phyloP scores from a whole-genome alignment of 2,329 filamentous ascomycete species.

The Aspergillus sp. region DNA sequence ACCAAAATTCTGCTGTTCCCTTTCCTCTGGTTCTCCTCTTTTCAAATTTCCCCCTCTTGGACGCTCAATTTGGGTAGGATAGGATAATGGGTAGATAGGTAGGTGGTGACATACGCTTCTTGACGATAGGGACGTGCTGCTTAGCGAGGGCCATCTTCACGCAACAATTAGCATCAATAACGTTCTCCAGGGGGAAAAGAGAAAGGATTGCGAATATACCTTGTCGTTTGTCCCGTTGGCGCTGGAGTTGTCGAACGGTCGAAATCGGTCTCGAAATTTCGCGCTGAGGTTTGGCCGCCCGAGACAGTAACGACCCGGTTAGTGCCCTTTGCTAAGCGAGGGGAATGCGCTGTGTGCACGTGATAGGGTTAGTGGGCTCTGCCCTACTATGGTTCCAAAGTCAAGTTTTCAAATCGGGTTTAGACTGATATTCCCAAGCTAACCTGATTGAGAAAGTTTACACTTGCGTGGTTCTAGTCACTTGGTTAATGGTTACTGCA shows the following conservation, averaged over 20 bases:
- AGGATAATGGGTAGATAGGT: neutral
- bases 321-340: conserved; percentile 36
- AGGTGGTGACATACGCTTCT: conserved; percentile 83
- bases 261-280: conserved; percentile 42
- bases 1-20: neutral
- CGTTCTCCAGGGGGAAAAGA: neutral
- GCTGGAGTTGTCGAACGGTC: conserved; percentile 44
- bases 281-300: conserved; percentile 35
- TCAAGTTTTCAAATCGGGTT: neutral
- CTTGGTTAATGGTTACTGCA: conserved; percentile 23
- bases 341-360: neutral
- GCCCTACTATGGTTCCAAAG: neutral
- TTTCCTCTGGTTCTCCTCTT: neutral
- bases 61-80: conserved; percentile 1
- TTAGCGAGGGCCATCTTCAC: conserved; percentile 91
- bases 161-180: conserved; percentile 12
- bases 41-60: neutral
- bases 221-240: conserved; percentile 48
- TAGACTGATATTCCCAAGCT: neutral
- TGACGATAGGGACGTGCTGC: conserved; percentile 99
- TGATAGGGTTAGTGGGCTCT: conserved; percentile 1
- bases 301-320: conserved; percentile 25
- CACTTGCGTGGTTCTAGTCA: neutral
- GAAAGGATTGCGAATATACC: conserved; percentile 32
- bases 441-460: neutral